Conservation (phyloP, 106 monocot species). For the Dendrobium nobile region DNA sequence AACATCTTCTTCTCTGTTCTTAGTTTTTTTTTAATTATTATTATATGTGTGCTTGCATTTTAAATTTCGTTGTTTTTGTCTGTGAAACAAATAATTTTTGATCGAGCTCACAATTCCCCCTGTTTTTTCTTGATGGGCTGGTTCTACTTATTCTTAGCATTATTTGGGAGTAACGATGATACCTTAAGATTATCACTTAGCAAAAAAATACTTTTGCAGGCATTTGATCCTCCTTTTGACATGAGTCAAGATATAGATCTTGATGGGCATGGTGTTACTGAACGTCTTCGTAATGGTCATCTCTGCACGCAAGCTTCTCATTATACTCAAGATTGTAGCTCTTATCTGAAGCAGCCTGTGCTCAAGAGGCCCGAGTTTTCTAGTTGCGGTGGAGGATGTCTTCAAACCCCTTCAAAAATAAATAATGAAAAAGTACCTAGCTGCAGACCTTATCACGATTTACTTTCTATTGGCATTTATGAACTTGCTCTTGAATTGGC, state of each 20-base stretch:
- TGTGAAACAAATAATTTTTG: neutral
- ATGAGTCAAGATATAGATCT: conserved; percentile 61
- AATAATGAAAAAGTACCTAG: conserved; percentile 23
- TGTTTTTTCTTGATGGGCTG: neutral
- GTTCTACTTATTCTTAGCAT: neutral
- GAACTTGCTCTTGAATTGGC: conserved; percentile 4
- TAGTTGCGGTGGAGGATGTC: neutral
- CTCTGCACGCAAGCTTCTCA: conserved; percentile 14
- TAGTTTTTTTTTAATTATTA: neutral
- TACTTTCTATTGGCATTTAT: neutral
- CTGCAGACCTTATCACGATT: neutral
- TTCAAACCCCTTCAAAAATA: neutral
- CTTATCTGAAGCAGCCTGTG: conserved; percentile 10
- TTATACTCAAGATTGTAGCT: conserved; percentile 12
- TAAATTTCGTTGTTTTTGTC: neutral
- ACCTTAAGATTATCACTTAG: neutral
- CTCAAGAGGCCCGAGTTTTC: conserved; percentile 5
- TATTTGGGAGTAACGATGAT: neutral
- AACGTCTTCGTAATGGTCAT: conserved; percentile 18
- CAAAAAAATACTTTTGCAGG: conserved; percentile 34
- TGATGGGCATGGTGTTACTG: conserved; percentile 26
- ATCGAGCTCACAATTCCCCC: neutral
- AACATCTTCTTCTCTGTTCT: conserved; percentile 5
- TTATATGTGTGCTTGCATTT: neutral
- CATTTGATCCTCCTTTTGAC: conserved; percentile 94